Base-by-base conservation (phyloP, 2,329 filamentous ascomycete genomes). In the Gliomastix tumulicola region DNA sequence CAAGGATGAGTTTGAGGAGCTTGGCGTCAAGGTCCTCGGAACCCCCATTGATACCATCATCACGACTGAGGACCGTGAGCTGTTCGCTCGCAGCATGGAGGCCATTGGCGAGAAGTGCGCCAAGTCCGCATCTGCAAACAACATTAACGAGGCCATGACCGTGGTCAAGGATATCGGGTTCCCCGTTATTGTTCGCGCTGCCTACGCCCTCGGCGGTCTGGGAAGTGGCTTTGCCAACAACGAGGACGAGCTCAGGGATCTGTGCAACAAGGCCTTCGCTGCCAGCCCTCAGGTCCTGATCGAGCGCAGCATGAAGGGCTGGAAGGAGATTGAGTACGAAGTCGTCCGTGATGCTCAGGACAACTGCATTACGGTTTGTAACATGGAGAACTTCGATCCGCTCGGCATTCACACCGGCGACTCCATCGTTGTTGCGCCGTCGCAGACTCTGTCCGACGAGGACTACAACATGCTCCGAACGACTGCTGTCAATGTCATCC, bases 341-440 rank as follows among this genome's bases (percentile, higher is more conserved):
- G 92, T 97, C 43, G 92, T 98, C 28, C 84, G 92, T 53, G 92
- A 97, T 68, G 84, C 82, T 39, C 81, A 88, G 50, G 89, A 98
- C 68, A 97, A 97, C 74, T 98, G 92, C 60, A 97, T 98, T 58
- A 98, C 92, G 7, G 92, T 98, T 43, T 98, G 92, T 63, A 98
- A 98, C 70, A 97, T 98, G 92, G 92, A 98, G 69, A 98, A 98
- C 68, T 98, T 98, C 54, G 92, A 98, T 60, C 92, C 92, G 38
- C 80, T 98, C 2, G 92, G 92, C 52, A 97, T 97, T 44, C 92
- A 97, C 56, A 98, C 92, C 4, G 92, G 92, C 60, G 92, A 98
- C 58, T 97, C 90, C 11, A 96, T 98, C 47, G 92, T 98, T 36
- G 92, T 98, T 32, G 92, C 92, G 8, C 92, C 92, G 28, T 97